These are phyloP conservation scores for Plasmodium ovale DNA, from an alignment of 169 alveolate species.

Conservation along the genomic window DNA sequence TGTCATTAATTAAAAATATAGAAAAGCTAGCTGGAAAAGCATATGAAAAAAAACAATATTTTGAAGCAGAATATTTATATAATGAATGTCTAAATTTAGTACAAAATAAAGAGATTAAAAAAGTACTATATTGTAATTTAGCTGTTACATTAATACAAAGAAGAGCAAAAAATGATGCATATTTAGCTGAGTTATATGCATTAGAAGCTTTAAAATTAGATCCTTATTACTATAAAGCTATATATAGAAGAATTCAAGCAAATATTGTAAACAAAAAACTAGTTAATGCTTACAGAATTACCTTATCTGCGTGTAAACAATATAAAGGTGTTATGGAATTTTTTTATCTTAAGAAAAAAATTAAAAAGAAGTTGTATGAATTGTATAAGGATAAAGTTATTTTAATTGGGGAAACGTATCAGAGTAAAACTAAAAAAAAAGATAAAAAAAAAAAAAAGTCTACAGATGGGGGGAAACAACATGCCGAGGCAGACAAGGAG, in stretches of 20 bases:
- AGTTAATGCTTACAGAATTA: slow-evolving; percentile 32
- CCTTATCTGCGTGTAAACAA: slow-evolving; percentile 19
- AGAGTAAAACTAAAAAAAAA: no score
- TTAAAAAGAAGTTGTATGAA: slow-evolving; percentile 6
- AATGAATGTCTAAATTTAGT: slow-evolving; percentile 26
- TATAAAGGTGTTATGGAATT: slow-evolving; percentile 28
- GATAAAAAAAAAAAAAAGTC: no score
- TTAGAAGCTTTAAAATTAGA: slow-evolving; percentile 42
- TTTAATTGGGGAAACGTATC: background rate
- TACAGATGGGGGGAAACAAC: no score
- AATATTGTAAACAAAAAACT: slow-evolving; percentile 26
- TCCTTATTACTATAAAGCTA: slow-evolving; percentile 26
- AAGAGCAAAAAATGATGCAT: slow-evolving; percentile 43
- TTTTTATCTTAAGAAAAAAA: slow-evolving; percentile 27
- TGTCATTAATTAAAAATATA: slow-evolving; percentile 17
- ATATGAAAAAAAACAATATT: slow-evolving; percentile 13
- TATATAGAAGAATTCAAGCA: slow-evolving; percentile 51
- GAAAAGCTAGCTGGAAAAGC: slow-evolving; percentile 47
- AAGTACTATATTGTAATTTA: slow-evolving; percentile 26
- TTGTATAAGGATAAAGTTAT: slow-evolving; percentile 11
- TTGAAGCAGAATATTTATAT: slow-evolving; percentile 33
- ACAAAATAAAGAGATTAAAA: slow-evolving; percentile 23
- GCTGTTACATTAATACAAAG: slow-evolving; percentile 28
- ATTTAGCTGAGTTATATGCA: slow-evolving; percentile 29
- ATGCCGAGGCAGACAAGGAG: no score